phyloP scores from a whole-genome alignment of 2,329 filamentous ascomycete species.

The Esteya vermicola region DNA sequence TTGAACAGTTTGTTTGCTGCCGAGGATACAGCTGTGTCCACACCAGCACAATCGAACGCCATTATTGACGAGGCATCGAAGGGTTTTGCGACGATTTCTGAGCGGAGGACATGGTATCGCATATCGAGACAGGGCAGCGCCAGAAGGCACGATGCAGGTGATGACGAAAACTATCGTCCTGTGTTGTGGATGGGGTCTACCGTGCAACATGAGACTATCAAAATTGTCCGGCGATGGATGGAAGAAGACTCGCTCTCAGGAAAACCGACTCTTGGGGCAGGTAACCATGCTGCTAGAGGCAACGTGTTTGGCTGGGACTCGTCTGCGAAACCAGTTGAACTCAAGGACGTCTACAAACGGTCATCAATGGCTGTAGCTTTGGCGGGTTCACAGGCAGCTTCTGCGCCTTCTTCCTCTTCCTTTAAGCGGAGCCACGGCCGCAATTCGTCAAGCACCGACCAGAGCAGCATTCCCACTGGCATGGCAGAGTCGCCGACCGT shows the following conservation, averaged over 20 bases:
- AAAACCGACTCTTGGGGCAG: slow-evolving; percentile 27
- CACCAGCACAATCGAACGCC: too few relatives aligned
- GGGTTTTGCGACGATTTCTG: slow-evolving; percentile 36
- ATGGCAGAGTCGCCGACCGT: too few relatives aligned
- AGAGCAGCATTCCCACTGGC: too few relatives aligned
- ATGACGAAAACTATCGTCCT: slow-evolving; percentile 45
- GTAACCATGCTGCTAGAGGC: slow-evolving; percentile 24
- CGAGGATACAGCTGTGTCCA: not conserved
- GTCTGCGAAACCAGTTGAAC: slow-evolving; percentile 31
- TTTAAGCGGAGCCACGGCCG: too few relatives aligned
- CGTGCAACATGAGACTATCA: slow-evolving; percentile 37
- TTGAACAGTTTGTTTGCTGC: not conserved
- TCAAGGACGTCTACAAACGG: slow-evolving; percentile 29
- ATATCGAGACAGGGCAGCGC: slow-evolving; percentile 46
- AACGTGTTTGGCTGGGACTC: slow-evolving; percentile 50
- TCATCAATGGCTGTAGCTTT: slow-evolving; percentile 15
- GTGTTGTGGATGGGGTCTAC: slow-evolving; percentile 43
- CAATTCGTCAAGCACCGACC: too few relatives aligned
- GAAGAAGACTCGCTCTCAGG: slow-evolving; percentile 47
- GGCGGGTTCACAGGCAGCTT: not conserved
- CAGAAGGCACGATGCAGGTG: slow-evolving; percentile 34
- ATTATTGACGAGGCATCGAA: slow-evolving; percentile 36
- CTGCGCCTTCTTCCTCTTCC: not conserved
- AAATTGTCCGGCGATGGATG: slow-evolving; percentile 51
- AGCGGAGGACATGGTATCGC: slow-evolving; percentile 53